Evolutionary conservation across 2,329 filamentous ascomycete species (phyloP), one percentile per base, ranked within the genome.

Genomic region (Truncatella angustata): DNA sequence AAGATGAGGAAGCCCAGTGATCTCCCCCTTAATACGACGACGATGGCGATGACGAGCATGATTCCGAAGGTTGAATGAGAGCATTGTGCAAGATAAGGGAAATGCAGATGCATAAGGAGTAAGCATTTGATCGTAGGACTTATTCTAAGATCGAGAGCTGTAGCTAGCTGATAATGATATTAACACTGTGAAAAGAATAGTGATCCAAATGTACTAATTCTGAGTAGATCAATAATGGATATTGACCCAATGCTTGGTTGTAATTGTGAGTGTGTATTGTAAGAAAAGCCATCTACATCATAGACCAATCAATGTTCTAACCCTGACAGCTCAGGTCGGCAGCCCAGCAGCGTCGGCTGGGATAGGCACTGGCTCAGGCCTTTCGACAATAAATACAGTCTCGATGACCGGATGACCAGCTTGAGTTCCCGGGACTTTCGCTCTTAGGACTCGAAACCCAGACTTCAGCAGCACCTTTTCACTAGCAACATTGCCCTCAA

Each of bases 401-500:
- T 16, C 20, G 14, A 5, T 21, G 11, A 34, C 21, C 3, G 32
- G 11, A 16, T 20, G 12, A 49, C 45, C 32, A 16, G 32, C 11
- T 16, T n/a, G 32, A 7, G 23, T 12, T n/a, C 37, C 32, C 12
- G 12, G 32, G 1, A 18, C n/a, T 20, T 39, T 34, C 34, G 23
- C 37, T 39, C 45, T 28, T 3, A 49, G 16, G 12, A 37, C 45
- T 26, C 47, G 47, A 30, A 50, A 50, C 35, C 47, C 47, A 20
- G 36, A 23, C 21, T 42, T 50, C 10, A 16, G 28, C 36, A 50
- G 36, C 16, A 50, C 47, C 23, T 40, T 42, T 21, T 40, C 47
- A 34, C 47, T 50, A 6, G 47, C 47, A 16, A n/a, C 21, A 11
- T 50, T 40, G 3, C 47, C 47, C 12, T 40, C 35, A 4, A 24